A percentile compares a stretch with the other conserved stretches of the same genome.
phyloP scores from a whole-genome alignment of 805 yeast genomes.

The Lipomyces spencermartinsiae region DNA sequence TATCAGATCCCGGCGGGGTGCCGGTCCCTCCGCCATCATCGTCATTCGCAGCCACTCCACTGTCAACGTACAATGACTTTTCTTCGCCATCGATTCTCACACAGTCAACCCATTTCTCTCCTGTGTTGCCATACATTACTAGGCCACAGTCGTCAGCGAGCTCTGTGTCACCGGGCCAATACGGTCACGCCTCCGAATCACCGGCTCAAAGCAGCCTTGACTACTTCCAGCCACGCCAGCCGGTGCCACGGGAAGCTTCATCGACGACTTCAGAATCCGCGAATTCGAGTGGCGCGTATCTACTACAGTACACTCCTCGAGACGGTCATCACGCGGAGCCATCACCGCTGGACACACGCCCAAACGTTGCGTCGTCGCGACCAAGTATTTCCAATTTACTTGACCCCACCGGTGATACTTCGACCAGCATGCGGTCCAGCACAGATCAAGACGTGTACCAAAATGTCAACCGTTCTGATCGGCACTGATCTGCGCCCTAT shows the following conservation, averaged over 20 bases:
- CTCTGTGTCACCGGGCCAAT: constrained; percentile 13
- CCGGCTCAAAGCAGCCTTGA: background rate
- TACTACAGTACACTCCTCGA: background rate
- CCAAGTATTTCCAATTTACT: constrained; percentile 25
- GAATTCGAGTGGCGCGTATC: background rate
- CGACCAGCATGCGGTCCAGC: background rate
- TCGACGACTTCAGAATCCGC: background rate
- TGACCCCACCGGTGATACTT: constrained; percentile 27
- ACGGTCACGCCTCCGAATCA: constrained; percentile 2
- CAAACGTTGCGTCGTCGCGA: constrained; percentile 12
- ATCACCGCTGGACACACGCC: background rate
- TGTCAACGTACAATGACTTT: background rate
- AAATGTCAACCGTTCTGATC: background rate
- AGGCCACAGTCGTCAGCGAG: background rate
- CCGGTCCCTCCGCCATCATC: background rate
- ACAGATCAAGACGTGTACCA: background rate
- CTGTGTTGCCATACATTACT: background rate
- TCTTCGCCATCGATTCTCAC: background rate
- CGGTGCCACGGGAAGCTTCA: constrained; percentile 5
- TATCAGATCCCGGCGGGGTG: background rate
- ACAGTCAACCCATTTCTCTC: background rate
- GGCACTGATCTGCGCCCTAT: background rate
- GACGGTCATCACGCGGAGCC: background rate
- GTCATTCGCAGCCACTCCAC: background rate
- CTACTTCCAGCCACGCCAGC: background rate